A percentile compares a stretch with the other conserved stretches of the same genome.
These are phyloP conservation scores for Bertia moriformis DNA, from an alignment of 2,329 filamentous ascomycete species.

Conservation along the genomic window DNA sequence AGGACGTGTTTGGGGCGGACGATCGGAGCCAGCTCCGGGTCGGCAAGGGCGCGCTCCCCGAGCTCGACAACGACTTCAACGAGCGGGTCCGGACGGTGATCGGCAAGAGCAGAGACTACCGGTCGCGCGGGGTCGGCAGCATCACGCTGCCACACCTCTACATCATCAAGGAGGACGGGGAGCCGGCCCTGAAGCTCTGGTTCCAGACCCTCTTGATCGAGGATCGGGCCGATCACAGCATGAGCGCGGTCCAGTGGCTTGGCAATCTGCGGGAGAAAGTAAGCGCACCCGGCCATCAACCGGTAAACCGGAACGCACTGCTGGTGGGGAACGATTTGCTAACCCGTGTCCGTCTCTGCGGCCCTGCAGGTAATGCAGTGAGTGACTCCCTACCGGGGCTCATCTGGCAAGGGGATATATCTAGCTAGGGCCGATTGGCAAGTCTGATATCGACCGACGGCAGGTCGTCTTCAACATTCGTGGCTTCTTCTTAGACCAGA, in stretches of 20 bases:
- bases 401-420: no score
- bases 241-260: constrained; percentile 88
- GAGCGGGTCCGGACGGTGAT: constrained; percentile 81
- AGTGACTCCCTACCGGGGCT: background rate
- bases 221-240: constrained; percentile 83
- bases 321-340: no score
- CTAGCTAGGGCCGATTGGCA: no score
- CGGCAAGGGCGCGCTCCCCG: constrained; percentile 75
- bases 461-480: no score
- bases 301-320: background rate
- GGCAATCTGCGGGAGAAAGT: constrained; percentile 91
- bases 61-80: constrained; percentile 91
- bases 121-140: constrained; percentile 74
- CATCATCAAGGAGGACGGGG: constrained; percentile 84
- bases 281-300: no score
- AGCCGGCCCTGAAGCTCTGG: constrained; percentile 90
- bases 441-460: no score
- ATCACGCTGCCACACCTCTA: constrained; percentile 88
- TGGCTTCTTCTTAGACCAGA: no score
- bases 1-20: constrained; percentile 78
- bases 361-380: background rate
- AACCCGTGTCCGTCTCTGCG: no score
- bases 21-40: constrained; percentile 77
- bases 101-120: constrained; percentile 80
- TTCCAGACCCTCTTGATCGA: constrained; percentile 91